Conservation (phyloP, 2,329 filamentous ascomycete genomes). For the Ceratocystis papillata region DNA sequence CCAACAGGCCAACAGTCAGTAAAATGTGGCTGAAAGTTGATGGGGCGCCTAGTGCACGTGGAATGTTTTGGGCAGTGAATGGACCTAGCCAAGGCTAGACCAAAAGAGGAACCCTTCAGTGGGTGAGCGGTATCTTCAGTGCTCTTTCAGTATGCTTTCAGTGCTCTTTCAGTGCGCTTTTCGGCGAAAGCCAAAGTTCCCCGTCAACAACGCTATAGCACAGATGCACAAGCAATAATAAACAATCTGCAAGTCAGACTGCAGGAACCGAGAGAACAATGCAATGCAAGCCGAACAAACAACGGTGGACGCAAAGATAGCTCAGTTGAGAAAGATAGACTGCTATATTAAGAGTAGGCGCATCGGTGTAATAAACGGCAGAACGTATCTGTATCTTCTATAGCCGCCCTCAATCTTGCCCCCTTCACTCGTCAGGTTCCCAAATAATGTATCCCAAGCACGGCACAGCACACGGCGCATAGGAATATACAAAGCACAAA, state of each 20-base stretch:
- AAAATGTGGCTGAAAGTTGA: conserved; percentile 14
- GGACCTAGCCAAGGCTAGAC: not conserved
- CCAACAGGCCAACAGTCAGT: not conserved
- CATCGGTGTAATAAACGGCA: too few relatives aligned
- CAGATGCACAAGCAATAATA: conserved; percentile 8
- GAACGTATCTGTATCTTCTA: too few relatives aligned
- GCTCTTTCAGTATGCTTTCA: not conserved
- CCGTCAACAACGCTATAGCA: not conserved
- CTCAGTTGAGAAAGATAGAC: not conserved
- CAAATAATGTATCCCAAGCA: too few relatives aligned
- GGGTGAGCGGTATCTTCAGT: not conserved
- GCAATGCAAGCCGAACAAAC: not conserved
- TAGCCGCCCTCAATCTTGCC: too few relatives aligned
- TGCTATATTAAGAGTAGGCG: too few relatives aligned
- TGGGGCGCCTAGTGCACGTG: conserved; percentile 10
- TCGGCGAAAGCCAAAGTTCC: not conserved
- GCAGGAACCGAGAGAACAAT: conserved; percentile 12
- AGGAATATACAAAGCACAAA: not conserved
- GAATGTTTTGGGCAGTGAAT: not conserved
- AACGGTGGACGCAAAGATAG: not conserved
- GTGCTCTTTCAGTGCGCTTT: not conserved
- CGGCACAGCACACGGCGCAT: not conserved
- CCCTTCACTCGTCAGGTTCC: too few relatives aligned
- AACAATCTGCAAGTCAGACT: conserved; percentile 3
- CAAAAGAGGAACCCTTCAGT: not conserved